A percentile compares a stretch with the other conserved stretches of the same genome.
phyloP scores from a whole-genome alignment of 352 stramenopile species.

The Globisporangium canariense region DNA sequence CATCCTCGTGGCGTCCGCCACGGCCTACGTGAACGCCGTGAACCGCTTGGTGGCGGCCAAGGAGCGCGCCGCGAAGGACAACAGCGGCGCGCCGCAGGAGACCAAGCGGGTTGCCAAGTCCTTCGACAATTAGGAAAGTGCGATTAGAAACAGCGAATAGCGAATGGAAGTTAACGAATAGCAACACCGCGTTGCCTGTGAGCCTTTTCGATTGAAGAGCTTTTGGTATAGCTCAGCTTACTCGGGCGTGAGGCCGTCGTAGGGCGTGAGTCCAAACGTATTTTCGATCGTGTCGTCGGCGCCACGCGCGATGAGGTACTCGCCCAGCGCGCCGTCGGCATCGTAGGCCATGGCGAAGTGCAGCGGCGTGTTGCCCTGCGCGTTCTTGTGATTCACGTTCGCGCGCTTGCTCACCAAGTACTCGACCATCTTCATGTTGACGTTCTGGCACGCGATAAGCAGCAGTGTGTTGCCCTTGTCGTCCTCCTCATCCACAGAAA shows the following conservation, averaged over 20 bases:
- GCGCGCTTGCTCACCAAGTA: constrained; percentile 79
- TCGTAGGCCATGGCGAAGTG: constrained; percentile 95
- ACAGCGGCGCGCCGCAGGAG: constrained; percentile 13
- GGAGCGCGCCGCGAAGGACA: constrained; percentile 29
- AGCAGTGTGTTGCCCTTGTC: constrained; percentile 93
- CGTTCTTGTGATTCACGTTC: constrained; percentile 92
- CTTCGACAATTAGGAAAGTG: constrained; percentile 18
- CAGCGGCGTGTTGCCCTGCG: constrained; percentile 89
- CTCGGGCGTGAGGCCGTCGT: constrained; percentile 86
- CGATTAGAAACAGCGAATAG: not conserved
- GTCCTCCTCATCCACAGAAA: constrained; percentile 87
- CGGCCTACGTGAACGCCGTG: constrained; percentile 85
- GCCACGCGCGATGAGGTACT: constrained; percentile 92
- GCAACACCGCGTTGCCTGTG: not conserved
- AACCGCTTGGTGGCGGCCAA: constrained; percentile 83
- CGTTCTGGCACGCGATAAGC: constrained; percentile 87
- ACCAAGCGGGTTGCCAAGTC: constrained; percentile 22
- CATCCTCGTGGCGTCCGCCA: constrained; percentile 86
- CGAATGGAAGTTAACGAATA: not conserved
- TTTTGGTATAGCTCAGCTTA: constrained; percentile 19
- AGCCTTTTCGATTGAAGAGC: not conserved
- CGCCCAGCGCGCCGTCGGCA: constrained; percentile 78
- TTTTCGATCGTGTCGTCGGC: constrained; percentile 95
- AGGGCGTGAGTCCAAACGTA: constrained; percentile 88
- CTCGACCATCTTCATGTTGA: constrained; percentile 89